Evolutionary conservation across 2,329 filamentous ascomycete species (phyloP).

Genomic region (Penicillium sp.): DNA sequence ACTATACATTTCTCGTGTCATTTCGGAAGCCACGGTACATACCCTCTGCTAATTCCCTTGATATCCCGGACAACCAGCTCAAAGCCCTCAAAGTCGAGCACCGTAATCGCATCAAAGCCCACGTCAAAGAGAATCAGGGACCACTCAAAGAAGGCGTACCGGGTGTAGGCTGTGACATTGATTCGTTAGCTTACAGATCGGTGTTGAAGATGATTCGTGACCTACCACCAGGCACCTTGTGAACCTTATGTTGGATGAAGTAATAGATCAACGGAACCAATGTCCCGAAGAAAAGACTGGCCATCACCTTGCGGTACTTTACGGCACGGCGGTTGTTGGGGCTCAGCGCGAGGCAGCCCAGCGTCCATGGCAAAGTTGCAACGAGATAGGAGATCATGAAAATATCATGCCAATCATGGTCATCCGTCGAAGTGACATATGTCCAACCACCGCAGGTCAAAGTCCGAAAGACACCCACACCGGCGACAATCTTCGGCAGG

Average conservation of each 20-base stretch:
- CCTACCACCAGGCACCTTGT: slow-evolving; percentile 86
- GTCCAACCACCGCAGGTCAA: slow-evolving; percentile 97
- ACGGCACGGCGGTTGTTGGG: slow-evolving; percentile 75
- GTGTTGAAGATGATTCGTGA: too few relatives aligned
- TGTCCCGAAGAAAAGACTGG: slow-evolving; percentile 79
- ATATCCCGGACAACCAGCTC: slow-evolving; percentile 84
- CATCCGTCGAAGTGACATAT: slow-evolving; percentile 95
- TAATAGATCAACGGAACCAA: slow-evolving; percentile 89
- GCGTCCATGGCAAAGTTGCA: slow-evolving; percentile 88
- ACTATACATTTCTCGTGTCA: slow-evolving; percentile 58
- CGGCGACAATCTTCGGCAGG: slow-evolving; percentile 74
- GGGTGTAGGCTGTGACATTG: slow-evolving; percentile 73
- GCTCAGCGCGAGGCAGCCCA: slow-evolving; percentile 82
- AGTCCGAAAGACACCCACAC: slow-evolving; percentile 77
- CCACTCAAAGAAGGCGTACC: slow-evolving; percentile 98
- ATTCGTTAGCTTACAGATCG: slow-evolving; percentile 2
- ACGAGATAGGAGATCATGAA: slow-evolving; percentile 99
- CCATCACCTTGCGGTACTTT: slow-evolving; percentile 82
- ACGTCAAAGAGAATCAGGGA: slow-evolving; percentile 90
- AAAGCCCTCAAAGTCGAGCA: slow-evolving; percentile 82
- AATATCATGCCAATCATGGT: slow-evolving; percentile 97
- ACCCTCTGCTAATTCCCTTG: slow-evolving; percentile 91
- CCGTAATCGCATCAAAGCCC: slow-evolving; percentile 90
- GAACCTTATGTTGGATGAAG: slow-evolving; percentile 98
- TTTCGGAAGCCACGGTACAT: slow-evolving; percentile 91